Evolutionary conservation across 1,284 basidiomycete genomes (phyloP).

Genomic region (Ceratobasidium papillatum): DNA sequence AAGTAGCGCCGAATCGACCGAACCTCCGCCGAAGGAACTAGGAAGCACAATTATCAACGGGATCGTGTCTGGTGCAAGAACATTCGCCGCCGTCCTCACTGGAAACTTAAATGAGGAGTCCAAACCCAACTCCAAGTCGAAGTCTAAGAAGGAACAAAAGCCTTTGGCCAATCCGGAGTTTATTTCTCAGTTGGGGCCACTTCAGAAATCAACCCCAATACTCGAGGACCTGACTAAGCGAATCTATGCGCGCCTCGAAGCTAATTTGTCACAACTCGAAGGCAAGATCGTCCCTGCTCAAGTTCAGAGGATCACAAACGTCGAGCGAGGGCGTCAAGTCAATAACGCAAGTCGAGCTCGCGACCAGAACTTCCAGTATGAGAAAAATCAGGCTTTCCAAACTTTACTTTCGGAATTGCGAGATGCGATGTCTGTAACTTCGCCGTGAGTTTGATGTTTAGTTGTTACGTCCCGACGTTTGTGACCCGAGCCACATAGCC

Average conservation of each 20-base stretch:
- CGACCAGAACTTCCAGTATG: not conserved
- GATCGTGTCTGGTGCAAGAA: not conserved
- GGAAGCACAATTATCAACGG: not conserved
- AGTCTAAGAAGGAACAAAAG: not conserved
- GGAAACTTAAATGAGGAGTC: not conserved
- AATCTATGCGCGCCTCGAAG: not conserved
- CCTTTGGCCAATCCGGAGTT: slow-evolving; percentile 1
- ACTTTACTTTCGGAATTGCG: not conserved
- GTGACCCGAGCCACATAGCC: not conserved
- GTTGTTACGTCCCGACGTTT: not conserved
- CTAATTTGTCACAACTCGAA: not conserved
- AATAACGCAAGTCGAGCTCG: not conserved
- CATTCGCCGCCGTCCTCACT: not conserved
- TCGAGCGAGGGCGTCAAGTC: not conserved
- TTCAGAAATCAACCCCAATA: not conserved
- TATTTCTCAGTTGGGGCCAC: not conserved
- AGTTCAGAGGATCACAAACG: not conserved
- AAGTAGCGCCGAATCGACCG: not conserved
- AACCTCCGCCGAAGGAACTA: not conserved
- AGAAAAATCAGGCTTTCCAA: not conserved
- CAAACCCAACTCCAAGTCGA: not conserved
- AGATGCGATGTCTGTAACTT: not conserved
- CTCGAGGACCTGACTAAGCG: not conserved
- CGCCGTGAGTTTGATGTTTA: not conserved
- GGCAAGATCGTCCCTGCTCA: not conserved